These are phyloP conservation scores for Scortechinia acanthostroma DNA, from an alignment of 2,329 filamentous ascomycete species.

Conservation along the genomic window DNA sequence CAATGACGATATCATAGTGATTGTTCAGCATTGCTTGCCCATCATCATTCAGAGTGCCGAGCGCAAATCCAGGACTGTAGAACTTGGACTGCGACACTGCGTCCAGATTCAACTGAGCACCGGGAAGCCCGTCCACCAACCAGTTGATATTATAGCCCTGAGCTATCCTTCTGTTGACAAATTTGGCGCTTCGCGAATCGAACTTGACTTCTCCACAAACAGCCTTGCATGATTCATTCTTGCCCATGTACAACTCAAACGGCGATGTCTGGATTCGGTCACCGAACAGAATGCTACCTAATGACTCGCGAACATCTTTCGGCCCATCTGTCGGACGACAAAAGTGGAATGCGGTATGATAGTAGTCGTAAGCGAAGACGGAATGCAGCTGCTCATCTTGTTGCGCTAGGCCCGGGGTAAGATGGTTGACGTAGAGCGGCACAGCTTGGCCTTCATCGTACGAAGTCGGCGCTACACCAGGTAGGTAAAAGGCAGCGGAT, in stretches of 20 bases:
- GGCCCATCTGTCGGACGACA: conserved; percentile 74
- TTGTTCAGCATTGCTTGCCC: conserved; percentile 70
- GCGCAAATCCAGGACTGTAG: conserved; percentile 83
- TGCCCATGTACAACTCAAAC: conserved; percentile 78
- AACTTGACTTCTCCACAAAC: conserved; percentile 61
- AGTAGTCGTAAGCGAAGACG: conserved; percentile 95
- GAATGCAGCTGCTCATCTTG: conserved; percentile 78
- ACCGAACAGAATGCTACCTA: conserved; percentile 94
- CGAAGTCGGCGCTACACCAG: conserved; percentile 87
- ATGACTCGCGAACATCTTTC: conserved; percentile 74
- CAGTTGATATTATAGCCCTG: conserved; percentile 90
- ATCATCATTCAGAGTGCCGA: conserved; percentile 50
- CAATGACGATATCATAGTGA: conserved; percentile 88
- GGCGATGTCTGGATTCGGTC: conserved; percentile 96
- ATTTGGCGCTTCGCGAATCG: conserved; percentile 60
- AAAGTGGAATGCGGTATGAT: conserved; percentile 80
- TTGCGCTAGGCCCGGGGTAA: conserved; percentile 75
- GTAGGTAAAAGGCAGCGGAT: conserved; percentile 81
- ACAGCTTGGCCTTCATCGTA: conserved; percentile 77
- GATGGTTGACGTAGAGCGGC: conserved; percentile 83
- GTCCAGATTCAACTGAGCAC: conserved; percentile 76
- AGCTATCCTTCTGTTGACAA: conserved; percentile 75
- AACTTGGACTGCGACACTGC: conserved; percentile 59
- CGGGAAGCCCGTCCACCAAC: conserved; percentile 89
- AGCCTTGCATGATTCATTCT: conserved; percentile 80